phyloP scores from a whole-genome alignment of 306 rosid genomes.

The Delonix regia region DNA sequence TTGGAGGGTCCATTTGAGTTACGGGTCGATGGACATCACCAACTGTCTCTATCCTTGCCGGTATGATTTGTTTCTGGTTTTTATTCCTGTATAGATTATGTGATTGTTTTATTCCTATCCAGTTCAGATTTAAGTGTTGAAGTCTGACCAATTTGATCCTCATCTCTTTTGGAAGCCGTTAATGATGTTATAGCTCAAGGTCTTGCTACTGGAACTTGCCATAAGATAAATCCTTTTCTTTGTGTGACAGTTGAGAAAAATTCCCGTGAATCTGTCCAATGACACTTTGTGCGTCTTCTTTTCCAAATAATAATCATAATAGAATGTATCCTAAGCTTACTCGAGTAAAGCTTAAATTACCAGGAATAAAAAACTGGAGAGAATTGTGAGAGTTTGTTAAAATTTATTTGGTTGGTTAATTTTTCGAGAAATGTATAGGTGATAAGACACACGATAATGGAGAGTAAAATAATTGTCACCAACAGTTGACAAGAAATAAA shows the following conservation, averaged over 20 bases:
- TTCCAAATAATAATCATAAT: background rate
- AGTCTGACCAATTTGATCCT: background rate
- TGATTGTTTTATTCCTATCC: background rate
- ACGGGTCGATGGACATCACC: conserved; percentile 45
- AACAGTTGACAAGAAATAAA: background rate
- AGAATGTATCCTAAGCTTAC: background rate
- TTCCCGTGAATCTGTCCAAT: background rate
- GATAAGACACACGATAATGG: background rate
- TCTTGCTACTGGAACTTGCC: background rate
- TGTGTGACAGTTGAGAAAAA: background rate
- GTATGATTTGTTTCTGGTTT: conserved; percentile 41
- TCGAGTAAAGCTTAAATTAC: background rate
- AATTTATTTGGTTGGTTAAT: background rate
- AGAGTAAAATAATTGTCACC: background rate
- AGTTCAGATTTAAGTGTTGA: background rate
- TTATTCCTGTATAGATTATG: background rate
- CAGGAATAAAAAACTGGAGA: background rate
- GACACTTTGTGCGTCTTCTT: background rate
- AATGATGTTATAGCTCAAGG: background rate
- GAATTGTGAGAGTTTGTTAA: background rate
- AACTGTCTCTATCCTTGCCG: conserved; percentile 62
- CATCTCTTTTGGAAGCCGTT: background rate
- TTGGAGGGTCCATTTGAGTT: conserved; percentile 81
- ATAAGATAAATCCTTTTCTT: background rate
- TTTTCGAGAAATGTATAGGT: background rate